Evolutionary conservation across 2,329 filamentous ascomycete species (phyloP).

Genomic region (Thyridium curvatum): DNA sequence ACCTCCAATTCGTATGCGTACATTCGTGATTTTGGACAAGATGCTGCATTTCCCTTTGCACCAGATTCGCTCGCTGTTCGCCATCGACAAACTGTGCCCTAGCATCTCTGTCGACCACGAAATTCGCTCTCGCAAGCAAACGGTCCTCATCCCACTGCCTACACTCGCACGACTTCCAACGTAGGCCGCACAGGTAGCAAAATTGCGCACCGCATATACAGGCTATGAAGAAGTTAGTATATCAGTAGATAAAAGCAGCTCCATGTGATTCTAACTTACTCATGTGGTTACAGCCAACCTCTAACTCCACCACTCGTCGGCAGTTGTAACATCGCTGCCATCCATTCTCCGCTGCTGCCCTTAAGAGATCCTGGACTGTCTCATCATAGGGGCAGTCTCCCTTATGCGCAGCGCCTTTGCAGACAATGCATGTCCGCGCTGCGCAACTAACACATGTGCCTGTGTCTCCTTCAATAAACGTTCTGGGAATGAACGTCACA

Average conservation of each 20-base stretch:
- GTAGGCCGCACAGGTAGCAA: constrained; percentile 38
- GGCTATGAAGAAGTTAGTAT: constrained; percentile 22
- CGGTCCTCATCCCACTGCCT: constrained; percentile 28
- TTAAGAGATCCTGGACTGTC: constrained; percentile 28
- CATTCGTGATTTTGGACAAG: constrained; percentile 33
- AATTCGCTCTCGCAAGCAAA: constrained; percentile 23
- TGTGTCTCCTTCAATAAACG: constrained; percentile 20
- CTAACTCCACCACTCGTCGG: constrained; percentile 38
- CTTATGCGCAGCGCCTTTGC: constrained; percentile 39
- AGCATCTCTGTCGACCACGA: constrained; percentile 19
- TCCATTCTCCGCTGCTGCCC: constrained; percentile 29
- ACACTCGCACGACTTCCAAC: constrained; percentile 34
- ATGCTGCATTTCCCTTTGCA: constrained; percentile 15
- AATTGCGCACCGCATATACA: constrained; percentile 42
- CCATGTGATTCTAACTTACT: constrained; percentile 31
- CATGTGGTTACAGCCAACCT: constrained; percentile 49
- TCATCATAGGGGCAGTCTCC: constrained; percentile 42
- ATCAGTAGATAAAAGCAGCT: too few species aligned
- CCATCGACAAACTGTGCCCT: not conserved
- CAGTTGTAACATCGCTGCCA: constrained; percentile 49
- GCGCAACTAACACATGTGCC: constrained; percentile 37
- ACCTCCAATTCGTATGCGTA: constrained; percentile 26
- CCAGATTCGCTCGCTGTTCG: constrained; percentile 1
- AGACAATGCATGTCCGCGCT: constrained; percentile 38
- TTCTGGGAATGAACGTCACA: constrained; percentile 35